Conservation (phyloP, 2,329 filamentous ascomycete genomes). For the Trichoderma pleuroti region DNA sequence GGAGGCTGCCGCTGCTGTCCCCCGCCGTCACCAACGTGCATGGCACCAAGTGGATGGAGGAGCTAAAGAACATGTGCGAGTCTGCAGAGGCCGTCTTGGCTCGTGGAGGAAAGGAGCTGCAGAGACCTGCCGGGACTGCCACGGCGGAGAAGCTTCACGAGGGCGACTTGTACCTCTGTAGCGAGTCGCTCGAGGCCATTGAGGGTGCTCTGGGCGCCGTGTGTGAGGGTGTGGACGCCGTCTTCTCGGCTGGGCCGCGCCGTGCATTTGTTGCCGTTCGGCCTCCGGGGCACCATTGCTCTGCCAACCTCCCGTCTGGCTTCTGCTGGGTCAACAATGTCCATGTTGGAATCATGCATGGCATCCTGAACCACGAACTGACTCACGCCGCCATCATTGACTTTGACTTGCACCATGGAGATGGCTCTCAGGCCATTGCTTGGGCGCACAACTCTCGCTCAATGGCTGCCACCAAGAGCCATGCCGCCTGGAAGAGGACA, state of each 20-base stretch:
- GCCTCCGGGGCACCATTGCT: constrained; percentile 94
- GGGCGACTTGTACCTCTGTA: constrained; percentile 86
- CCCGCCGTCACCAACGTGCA: constrained; percentile 86
- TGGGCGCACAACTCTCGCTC: constrained; percentile 84
- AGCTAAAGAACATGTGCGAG: constrained; percentile 80
- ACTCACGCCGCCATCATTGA: constrained; percentile 94
- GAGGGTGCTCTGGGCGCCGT: constrained; percentile 90
- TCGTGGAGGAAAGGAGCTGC: constrained; percentile 71
- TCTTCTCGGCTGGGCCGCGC: constrained; percentile 65
- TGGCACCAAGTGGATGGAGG: constrained; percentile 88
- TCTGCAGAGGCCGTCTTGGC: constrained; percentile 75
- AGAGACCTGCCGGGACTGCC: constrained; percentile 54
- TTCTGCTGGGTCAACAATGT: constrained; percentile 99
- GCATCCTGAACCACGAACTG: constrained; percentile 74
- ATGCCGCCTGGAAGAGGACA: constrained; percentile 72
- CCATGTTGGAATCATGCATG: constrained; percentile 92
- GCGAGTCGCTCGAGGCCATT: constrained; percentile 80
- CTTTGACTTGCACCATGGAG: constrained; percentile 87
- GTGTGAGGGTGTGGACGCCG: constrained; percentile 84
- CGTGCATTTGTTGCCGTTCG: constrained; percentile 89
- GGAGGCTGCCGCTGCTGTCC: constrained; percentile 68
- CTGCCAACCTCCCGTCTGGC: constrained; percentile 80
- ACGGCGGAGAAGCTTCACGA: constrained; percentile 66
- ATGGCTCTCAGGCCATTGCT: constrained; percentile 91
- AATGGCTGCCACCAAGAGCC: constrained; percentile 60